Conservation (phyloP, 2,329 filamentous ascomycete genomes). For the Penicillium aurantiogriseum region DNA sequence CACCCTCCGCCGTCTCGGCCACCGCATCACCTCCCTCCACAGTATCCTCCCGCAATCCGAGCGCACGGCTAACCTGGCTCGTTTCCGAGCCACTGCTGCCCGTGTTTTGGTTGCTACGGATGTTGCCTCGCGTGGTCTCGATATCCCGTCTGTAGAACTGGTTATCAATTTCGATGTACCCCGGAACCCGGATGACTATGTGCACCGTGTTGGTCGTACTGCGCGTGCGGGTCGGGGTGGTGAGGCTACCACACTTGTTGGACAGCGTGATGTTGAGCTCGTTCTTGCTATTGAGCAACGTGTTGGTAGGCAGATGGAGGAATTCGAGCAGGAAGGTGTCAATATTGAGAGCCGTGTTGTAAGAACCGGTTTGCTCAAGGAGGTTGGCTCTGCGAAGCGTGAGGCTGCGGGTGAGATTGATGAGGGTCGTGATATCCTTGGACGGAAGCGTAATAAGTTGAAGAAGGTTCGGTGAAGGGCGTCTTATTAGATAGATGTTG, state of each 20-base stretch:
- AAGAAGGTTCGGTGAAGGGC: constrained; percentile 40
- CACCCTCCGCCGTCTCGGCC: constrained; percentile 77
- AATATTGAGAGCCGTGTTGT: constrained; percentile 90
- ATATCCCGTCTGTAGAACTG: constrained; percentile 86
- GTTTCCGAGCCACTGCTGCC: constrained; percentile 86
- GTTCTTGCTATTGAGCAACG: constrained; percentile 86
- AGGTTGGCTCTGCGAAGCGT: constrained; percentile 92
- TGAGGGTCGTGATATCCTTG: constrained; percentile 84
- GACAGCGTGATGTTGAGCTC: constrained; percentile 87
- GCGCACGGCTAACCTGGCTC: constrained; percentile 79
- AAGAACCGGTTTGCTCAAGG: constrained; percentile 72
- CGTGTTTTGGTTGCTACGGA: constrained; percentile 92
- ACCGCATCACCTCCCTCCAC: constrained; percentile 89
- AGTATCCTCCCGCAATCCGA: constrained; percentile 82
- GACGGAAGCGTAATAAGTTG: constrained; percentile 63
- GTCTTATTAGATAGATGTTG: constrained; percentile 3
- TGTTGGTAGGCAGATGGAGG: constrained; percentile 73
- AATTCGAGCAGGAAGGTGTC: constrained; percentile 86
- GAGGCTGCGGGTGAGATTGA: constrained; percentile 89
- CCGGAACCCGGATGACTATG: constrained; percentile 94
- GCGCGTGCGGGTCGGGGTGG: constrained; percentile 85
- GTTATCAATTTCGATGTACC: constrained; percentile 97
- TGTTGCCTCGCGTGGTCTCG: constrained; percentile 88
- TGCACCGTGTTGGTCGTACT: constrained; percentile 92
- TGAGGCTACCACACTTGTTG: constrained; percentile 81